Conservation (phyloP, 768 basidiomycete genomes). For the Auriscalpium orientale region DNA sequence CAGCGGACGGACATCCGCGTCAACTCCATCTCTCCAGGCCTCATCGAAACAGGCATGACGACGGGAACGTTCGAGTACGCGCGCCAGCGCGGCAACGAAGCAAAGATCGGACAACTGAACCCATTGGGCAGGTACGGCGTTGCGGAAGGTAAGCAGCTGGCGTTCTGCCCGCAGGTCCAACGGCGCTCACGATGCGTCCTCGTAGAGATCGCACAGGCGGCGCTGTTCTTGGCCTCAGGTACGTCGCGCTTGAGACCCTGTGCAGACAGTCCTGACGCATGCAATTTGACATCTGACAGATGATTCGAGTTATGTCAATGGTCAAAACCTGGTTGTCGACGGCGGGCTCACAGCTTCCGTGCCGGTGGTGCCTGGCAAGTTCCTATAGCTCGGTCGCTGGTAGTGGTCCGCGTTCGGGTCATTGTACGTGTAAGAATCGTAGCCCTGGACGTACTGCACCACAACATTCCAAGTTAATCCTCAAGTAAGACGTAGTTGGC, state of each 20-base stretch:
- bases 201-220: constrained; percentile 80
- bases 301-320: constrained; percentile 89
- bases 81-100: constrained; percentile 59
- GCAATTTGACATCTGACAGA: constrained; percentile 34
- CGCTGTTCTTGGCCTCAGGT: constrained; percentile 86
- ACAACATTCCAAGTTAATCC: too few relatives aligned
- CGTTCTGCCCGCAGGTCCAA: background rate
- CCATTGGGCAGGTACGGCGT: constrained; percentile 78
- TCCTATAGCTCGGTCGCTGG: constrained; percentile 31
- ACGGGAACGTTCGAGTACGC: constrained; percentile 68
- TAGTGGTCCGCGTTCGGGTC: too few relatives aligned
- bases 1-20: constrained; percentile 79
- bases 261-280: background rate
- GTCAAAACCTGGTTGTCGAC: constrained; percentile 79
- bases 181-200: constrained; percentile 3
- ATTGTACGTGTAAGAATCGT: too few relatives aligned
- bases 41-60: constrained; percentile 95
- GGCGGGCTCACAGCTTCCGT: constrained; percentile 78
- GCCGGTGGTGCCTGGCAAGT: constrained; percentile 72
- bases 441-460: too few relatives aligned
- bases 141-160: constrained; percentile 51
- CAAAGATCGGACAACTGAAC: constrained; percentile 79
- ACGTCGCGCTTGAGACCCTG: background rate
- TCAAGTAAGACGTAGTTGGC: too few relatives aligned
- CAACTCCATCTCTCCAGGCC: constrained; percentile 84